These are phyloP conservation scores for Aspergillus carbonarius DNA, from an alignment of 2,329 filamentous ascomycete genomes.

Conservation along the genomic window DNA sequence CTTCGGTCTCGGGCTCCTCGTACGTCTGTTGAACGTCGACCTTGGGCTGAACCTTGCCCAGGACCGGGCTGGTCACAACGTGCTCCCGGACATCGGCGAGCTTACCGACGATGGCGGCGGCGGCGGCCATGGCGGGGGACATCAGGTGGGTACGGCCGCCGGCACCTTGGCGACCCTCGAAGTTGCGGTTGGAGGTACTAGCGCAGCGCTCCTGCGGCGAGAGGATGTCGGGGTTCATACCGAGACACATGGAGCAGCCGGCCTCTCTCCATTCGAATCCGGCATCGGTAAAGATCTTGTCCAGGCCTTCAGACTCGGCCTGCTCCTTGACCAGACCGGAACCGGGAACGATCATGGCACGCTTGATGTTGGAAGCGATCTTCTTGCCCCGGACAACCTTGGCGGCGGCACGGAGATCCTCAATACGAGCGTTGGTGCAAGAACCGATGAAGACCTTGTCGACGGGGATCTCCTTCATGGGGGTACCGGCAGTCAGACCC, in stretches of 20 bases:
- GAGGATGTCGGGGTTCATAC: constrained; percentile 98
- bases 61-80: constrained; percentile 50
- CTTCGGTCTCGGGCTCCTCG: constrained; percentile 60
- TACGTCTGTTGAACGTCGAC: constrained; percentile 60
- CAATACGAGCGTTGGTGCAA: constrained; percentile 95
- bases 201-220: constrained; percentile 90
- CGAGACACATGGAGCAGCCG: constrained; percentile 97
- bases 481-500: constrained; percentile 82
- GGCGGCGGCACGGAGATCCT: constrained; percentile 87
- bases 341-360: constrained; percentile 93
- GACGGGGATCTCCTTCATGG: constrained; percentile 84
- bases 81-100: constrained; percentile 87
- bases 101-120: constrained; percentile 84
- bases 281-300: constrained; percentile 87
- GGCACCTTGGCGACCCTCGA: constrained; percentile 93
- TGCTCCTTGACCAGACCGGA: constrained; percentile 91
- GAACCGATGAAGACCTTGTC: constrained; percentile 99
- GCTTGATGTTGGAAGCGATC: constrained; percentile 83
- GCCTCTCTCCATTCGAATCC: constrained; percentile 98
- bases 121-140: constrained; percentile 95
- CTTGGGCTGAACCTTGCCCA: constrained; percentile 54
- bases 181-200: constrained; percentile 94
- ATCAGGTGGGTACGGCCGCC: constrained; percentile 89
- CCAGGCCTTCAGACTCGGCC: constrained; percentile 86
- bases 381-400: constrained; percentile 83